These are phyloP conservation scores for Ramichloridium luteum DNA, from an alignment of 2,329 filamentous ascomycete genomes.

Conservation along the genomic window DNA sequence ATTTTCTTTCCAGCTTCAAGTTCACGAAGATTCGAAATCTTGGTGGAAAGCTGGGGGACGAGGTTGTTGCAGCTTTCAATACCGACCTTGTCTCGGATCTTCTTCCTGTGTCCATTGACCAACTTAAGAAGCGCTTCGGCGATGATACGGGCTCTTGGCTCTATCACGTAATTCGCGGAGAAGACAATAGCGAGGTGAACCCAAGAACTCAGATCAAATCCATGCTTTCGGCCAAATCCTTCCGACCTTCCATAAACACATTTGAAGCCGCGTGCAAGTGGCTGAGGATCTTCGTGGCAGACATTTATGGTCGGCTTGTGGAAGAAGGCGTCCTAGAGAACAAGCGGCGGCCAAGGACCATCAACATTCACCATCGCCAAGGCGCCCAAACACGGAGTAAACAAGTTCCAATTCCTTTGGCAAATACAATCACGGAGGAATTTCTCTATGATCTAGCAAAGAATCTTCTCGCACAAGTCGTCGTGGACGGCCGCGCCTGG, in stretches of 20 bases:
- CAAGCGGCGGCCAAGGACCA: slow-evolving; percentile 70
- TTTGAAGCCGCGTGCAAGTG: slow-evolving; percentile 69
- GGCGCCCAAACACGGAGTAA: slow-evolving; percentile 62
- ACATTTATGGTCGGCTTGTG: slow-evolving; percentile 79
- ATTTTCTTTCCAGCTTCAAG: slow-evolving; percentile 75
- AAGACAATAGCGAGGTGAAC: slow-evolving; percentile 81
- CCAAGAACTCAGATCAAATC: slow-evolving; percentile 87
- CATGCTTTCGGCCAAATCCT: slow-evolving; percentile 94
- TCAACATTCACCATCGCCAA: slow-evolving; percentile 73
- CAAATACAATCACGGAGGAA: slow-evolving; percentile 59
- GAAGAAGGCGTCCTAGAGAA: slow-evolving; percentile 86
- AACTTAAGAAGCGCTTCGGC: slow-evolving; percentile 64
- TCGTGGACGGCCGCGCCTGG: slow-evolving; percentile 69
- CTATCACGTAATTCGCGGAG: slow-evolving; percentile 70
- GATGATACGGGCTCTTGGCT: slow-evolving; percentile 81
- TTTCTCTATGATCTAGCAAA: slow-evolving; percentile 64
- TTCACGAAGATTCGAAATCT: slow-evolving; percentile 91
- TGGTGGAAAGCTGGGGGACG: slow-evolving; percentile 88
- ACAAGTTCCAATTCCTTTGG: slow-evolving; percentile 63
- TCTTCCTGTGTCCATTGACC: slow-evolving; percentile 57
- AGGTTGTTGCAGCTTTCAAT: slow-evolving; percentile 66
- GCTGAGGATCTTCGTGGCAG: slow-evolving; percentile 81
- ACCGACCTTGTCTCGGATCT: slow-evolving; percentile 71
- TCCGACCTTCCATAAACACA: slow-evolving; percentile 68
- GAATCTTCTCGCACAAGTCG: slow-evolving; percentile 62